These are phyloP conservation scores for Wickerhamiella brachini DNA, from an alignment of 805 yeast genomes.

Conservation along the genomic window DNA sequence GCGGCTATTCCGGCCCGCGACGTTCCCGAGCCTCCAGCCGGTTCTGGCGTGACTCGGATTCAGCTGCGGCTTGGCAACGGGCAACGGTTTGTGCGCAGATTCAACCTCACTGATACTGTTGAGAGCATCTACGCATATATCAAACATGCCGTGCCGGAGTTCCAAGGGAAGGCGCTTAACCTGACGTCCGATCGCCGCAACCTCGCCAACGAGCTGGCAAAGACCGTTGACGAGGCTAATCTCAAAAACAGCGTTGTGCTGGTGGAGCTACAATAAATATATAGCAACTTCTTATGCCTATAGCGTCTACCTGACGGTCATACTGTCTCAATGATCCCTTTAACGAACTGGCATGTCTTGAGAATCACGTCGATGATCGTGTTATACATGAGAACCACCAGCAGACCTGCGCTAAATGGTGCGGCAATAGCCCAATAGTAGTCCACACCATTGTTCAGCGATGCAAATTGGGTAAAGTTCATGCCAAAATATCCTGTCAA, in stretches of 20 bases:
- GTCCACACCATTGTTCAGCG: conserved; percentile 27
- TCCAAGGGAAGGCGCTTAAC: conserved; percentile 36
- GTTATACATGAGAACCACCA: conserved; percentile 20
- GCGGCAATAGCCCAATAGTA: conserved; percentile 38
- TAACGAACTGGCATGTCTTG: conserved; percentile 14
- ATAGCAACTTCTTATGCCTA: no score
- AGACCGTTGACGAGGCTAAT: conserved; percentile 58
- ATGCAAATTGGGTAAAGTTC: conserved; percentile 35
- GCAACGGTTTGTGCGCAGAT: conserved; percentile 61
- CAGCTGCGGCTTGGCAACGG: conserved; percentile 88
- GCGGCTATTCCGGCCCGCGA: conserved; percentile 36
- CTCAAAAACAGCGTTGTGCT: conserved; percentile 69
- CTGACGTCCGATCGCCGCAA: conserved; percentile 46
- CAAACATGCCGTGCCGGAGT: conserved; percentile 41
- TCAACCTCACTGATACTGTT: conserved; percentile 46
- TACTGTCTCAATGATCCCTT: background rate
- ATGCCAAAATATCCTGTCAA: conserved; percentile 51
- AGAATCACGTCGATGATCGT: conserved; percentile 2
- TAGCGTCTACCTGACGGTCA: background rate
- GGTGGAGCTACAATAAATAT: conserved; percentile 34
- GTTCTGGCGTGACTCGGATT: conserved; percentile 46
- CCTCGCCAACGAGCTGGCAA: conserved; percentile 38
- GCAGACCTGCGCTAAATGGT: conserved; percentile 24
- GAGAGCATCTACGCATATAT: conserved; percentile 47
- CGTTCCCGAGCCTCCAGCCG: conserved; percentile 51